Conservation (phyloP, 345 rosid species). For the Cardamine chenopodiifolia region DNA sequence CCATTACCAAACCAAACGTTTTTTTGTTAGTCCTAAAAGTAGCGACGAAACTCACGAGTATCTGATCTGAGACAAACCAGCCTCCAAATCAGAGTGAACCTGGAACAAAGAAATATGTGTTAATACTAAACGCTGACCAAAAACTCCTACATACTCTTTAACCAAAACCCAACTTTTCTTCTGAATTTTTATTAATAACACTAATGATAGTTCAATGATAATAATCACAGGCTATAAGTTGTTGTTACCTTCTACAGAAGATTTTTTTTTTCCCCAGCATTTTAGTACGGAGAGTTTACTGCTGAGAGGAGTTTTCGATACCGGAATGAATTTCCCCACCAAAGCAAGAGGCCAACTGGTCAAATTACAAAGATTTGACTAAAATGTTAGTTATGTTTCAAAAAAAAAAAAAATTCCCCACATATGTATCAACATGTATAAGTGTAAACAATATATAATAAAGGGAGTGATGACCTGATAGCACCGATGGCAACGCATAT, state of each 20-base stretch:
- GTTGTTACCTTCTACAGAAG: conserved; percentile 40
- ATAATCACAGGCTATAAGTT: background rate
- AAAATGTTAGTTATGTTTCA: conserved; percentile 6
- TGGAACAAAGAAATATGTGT: background rate
- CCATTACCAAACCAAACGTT: conserved; percentile 31
- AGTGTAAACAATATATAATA: background rate
- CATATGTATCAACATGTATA: background rate
- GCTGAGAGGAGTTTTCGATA: conserved; percentile 59
- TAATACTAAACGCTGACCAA: background rate
- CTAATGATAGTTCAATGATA: background rate
- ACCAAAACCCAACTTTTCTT: background rate
- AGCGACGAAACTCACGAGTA: conserved; percentile 2
- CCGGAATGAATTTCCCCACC: conserved; percentile 75
- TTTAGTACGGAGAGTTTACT: conserved; percentile 16
- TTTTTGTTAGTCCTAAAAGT: conserved; percentile 38
- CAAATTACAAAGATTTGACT: background rate
- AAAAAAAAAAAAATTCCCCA: no score
- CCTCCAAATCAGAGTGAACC: conserved; percentile 36
- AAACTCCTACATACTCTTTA: background rate
- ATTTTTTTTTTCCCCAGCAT: conserved; percentile 41
- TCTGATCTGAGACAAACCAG: conserved; percentile 7
- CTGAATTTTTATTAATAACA: background rate
- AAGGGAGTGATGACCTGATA: conserved; percentile 62
- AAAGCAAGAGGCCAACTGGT: conserved; percentile 93
- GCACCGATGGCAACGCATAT: conserved; percentile 58